A percentile compares a stretch with the other conserved stretches of the same genome.
These are phyloP conservation scores for Aquilaria yunnanensis DNA, from an alignment of 345 rosid genomes.

Conservation along the genomic window DNA sequence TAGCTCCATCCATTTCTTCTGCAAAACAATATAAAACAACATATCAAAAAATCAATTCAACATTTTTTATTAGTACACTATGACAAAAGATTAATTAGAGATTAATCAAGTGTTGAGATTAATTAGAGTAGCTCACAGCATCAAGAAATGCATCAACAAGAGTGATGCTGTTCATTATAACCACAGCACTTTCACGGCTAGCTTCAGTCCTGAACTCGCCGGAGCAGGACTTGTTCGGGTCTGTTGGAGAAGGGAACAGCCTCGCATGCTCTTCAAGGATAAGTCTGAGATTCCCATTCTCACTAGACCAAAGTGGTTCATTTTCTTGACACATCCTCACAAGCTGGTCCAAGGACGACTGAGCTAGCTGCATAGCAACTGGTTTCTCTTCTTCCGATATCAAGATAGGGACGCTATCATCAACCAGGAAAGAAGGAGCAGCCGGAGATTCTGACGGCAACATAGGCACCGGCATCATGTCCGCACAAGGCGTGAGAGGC, in stretches of 20 bases:
- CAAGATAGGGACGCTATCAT: slow-evolving; percentile 33
- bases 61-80: too few relatives aligned
- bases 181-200: slow-evolving; percentile 57
- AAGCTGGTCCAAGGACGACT: slow-evolving; percentile 64
- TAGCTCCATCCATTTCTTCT: slow-evolving; percentile 90
- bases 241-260: slow-evolving; percentile 60
- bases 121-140: slow-evolving; percentile 41
- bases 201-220: slow-evolving; percentile 59
- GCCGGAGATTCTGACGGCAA: slow-evolving; percentile 31
- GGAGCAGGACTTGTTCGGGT: slow-evolving; percentile 24
- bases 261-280: slow-evolving; percentile 59
- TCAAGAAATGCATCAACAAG: slow-evolving; percentile 77
- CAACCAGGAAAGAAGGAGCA: slow-evolving; percentile 26
- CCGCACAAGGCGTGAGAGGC: slow-evolving; percentile 29
- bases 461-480: slow-evolving; percentile 45
- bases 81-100: neutral
- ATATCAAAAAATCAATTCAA: neutral
- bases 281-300: slow-evolving; percentile 30
- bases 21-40: neutral
- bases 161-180: slow-evolving; percentile 86
- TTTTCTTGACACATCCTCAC: slow-evolving; percentile 49
- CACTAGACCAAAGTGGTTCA: slow-evolving; percentile 72
- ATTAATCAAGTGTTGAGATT: too few relatives aligned
- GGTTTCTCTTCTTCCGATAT: slow-evolving; percentile 51
- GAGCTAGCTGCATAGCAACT: slow-evolving; percentile 62